Conservation (phyloP, 2,329 filamentous ascomycete genomes). For the Epichloe elymi region DNA sequence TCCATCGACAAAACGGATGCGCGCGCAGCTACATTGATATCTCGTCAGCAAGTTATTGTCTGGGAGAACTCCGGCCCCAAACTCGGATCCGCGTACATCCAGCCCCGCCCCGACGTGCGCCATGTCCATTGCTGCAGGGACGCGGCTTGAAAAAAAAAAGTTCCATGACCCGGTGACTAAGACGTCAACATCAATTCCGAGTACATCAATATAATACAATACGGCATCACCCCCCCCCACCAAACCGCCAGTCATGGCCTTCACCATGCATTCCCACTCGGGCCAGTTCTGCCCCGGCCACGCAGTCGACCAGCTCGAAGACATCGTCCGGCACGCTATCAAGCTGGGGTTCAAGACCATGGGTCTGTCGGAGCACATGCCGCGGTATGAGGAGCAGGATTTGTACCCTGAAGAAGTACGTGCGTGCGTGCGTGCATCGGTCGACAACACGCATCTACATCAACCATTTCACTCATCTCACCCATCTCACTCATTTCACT, state of each 20-base stretch:
- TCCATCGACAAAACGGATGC: no score
- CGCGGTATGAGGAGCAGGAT: slow-evolving; percentile 57
- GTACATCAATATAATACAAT: no score
- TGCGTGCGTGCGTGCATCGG: background rate
- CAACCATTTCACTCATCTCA: background rate
- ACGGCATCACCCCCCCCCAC: no score
- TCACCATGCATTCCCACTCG: slow-evolving; percentile 96
- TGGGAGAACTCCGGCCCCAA: no score
- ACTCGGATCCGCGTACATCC: no score
- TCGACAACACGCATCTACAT: background rate
- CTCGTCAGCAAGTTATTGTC: no score
- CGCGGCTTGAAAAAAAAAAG: no score
- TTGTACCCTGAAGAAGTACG: slow-evolving; percentile 82
- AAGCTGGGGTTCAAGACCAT: slow-evolving; percentile 67
- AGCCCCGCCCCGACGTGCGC: no score
- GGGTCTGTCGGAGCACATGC: slow-evolving; percentile 91
- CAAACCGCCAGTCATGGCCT: slow-evolving; percentile 52
- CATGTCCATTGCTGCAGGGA: no score
- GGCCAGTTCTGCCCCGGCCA: slow-evolving; percentile 92
- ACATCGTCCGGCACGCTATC: slow-evolving; percentile 70
- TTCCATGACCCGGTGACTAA: no score
- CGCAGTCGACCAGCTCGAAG: slow-evolving; percentile 73
- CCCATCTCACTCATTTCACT: background rate
- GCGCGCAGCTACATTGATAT: no score
- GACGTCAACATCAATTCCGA: no score